phyloP scores from a whole-genome alignment of 192 early-diverging fungal genomes.

The Coemansia sp. region DNA sequence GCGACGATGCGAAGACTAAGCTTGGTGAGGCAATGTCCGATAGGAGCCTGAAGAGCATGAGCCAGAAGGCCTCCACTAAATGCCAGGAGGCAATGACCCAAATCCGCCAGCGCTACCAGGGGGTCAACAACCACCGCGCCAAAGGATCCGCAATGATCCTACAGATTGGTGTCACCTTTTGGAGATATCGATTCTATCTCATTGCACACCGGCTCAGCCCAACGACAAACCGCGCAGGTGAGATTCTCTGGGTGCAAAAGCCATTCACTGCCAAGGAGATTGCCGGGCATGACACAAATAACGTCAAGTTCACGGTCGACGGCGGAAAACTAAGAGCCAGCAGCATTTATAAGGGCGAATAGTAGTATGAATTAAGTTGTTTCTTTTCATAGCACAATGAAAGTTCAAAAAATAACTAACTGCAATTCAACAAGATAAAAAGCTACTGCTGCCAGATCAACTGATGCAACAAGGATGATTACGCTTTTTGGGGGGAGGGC shows the following conservation, averaged over 20 bases:
- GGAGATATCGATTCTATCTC: not conserved
- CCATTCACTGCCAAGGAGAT: not conserved
- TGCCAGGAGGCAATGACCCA: not conserved
- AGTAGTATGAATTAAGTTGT: too few relatives aligned
- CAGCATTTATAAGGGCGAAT: not conserved
- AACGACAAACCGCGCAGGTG: not conserved
- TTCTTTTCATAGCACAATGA: too few relatives aligned
- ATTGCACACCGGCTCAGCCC: not conserved
- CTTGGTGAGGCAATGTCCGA: not conserved
- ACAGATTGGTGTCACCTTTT: not conserved
- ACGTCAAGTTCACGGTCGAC: not conserved
- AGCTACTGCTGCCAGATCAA: too few relatives aligned
- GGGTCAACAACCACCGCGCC: not conserved
- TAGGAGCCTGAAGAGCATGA: not conserved
- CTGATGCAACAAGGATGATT: too few relatives aligned
- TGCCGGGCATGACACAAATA: not conserved
- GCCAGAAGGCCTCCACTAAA: not conserved
- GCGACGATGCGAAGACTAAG: not conserved
- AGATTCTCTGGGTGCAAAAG: not conserved
- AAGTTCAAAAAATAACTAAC: too few relatives aligned
- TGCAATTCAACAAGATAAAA: too few relatives aligned
- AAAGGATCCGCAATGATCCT: not conserved
- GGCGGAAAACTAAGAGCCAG: not conserved
- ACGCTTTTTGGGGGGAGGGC: too few relatives aligned
- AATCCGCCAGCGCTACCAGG: not conserved